Evolutionary conservation across 208 protist species (phyloP).

Genomic region (Entamoeba dispar): DNA sequence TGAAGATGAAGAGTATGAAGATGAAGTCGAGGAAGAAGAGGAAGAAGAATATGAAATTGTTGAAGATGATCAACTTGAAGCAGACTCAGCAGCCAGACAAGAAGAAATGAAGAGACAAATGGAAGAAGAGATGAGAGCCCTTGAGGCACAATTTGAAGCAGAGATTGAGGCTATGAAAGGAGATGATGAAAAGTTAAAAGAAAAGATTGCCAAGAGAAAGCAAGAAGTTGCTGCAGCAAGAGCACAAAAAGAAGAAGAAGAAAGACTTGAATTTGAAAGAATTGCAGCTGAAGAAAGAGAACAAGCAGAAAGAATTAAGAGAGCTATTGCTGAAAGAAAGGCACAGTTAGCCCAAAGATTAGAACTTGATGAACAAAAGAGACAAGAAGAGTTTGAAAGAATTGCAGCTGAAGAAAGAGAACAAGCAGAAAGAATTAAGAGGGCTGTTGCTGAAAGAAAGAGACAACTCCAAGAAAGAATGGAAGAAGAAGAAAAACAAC

Average conservation of each 20-base stretch:
- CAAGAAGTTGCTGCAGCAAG: neutral
- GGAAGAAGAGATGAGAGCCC: neutral
- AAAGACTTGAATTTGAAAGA: neutral
- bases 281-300: neutral
- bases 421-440: neutral
- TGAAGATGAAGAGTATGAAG: neutral
- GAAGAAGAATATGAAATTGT: neutral
- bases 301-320: neutral
- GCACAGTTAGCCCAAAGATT: conserved; percentile 29
- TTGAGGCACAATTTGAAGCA: neutral
- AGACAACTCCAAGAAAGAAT: neutral
- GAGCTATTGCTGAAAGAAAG: neutral
- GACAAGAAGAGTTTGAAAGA: conserved; percentile 8
- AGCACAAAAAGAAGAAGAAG: neutral
- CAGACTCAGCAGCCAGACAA: neutral
- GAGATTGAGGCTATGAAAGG: neutral
- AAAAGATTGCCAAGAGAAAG: neutral
- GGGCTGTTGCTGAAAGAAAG: neutral
- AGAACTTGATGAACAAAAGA: conserved; percentile 24
- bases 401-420: neutral
- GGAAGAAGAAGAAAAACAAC: neutral
- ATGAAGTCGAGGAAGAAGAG: neutral
- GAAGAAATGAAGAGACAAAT: neutral
- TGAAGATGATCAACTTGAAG: neutral
- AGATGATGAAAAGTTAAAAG: neutral